Conservation (phyloP, 2,329 filamentous ascomycete species). For the Claviceps quebecensis region DNA sequence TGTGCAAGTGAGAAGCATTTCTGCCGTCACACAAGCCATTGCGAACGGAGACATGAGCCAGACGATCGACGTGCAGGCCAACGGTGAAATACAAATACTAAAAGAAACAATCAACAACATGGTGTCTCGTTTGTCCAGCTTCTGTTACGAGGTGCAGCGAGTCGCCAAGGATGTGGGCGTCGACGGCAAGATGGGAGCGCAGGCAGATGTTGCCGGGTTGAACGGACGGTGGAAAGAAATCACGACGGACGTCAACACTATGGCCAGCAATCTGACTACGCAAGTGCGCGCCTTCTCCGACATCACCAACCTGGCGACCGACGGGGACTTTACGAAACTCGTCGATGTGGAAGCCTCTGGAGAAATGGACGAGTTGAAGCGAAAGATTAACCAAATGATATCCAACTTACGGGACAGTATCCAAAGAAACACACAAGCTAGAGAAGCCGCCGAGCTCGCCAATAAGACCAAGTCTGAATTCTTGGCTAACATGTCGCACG, state of each 20-base stretch:
- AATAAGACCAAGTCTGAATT: slow-evolving; percentile 99
- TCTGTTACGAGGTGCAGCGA: slow-evolving; percentile 89
- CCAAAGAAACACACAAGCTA: slow-evolving; percentile 86
- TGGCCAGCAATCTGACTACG: slow-evolving; percentile 68
- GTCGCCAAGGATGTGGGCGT: slow-evolving; percentile 95
- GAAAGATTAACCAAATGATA: slow-evolving; percentile 99
- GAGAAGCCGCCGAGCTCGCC: slow-evolving; percentile 88
- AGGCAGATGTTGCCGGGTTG: slow-evolving; percentile 85
- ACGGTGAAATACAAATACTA: slow-evolving; percentile 83
- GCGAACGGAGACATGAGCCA: slow-evolving; percentile 92
- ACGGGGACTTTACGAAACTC: slow-evolving; percentile 92
- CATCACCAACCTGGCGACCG: slow-evolving; percentile 94
- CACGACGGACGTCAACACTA: slow-evolving; percentile 90
- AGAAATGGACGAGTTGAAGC: slow-evolving; percentile 97
- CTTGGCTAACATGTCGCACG: slow-evolving; percentile 96
- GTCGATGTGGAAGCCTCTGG: slow-evolving; percentile 95
- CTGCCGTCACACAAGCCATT: slow-evolving; percentile 86
- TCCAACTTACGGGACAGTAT: slow-evolving; percentile 92
- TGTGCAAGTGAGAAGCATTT: slow-evolving; percentile 76
- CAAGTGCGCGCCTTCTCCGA: slow-evolving; percentile 97
- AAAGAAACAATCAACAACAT: slow-evolving; percentile 99
- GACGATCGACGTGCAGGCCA: slow-evolving; percentile 88
- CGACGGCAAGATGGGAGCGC: slow-evolving; percentile 95
- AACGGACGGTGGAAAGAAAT: slow-evolving; percentile 97
- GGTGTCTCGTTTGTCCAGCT: slow-evolving; percentile 88